Conservation (phyloP, 2,329 filamentous ascomycete species). For the Aspergillus pseudotamarii region DNA sequence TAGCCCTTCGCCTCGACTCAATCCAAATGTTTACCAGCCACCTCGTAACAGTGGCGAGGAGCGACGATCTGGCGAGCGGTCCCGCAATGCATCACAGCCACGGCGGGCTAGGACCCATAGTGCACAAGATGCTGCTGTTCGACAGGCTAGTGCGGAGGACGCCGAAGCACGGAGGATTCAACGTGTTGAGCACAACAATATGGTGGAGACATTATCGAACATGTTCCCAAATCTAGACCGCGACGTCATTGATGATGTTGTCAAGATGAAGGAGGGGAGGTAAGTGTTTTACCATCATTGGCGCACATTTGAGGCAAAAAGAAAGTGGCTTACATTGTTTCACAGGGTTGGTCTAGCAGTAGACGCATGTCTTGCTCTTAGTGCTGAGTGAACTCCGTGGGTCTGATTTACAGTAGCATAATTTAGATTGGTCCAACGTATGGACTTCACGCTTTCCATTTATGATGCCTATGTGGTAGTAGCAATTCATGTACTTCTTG, state of each 20-base stretch:
- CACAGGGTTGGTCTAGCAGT: constrained; percentile 79
- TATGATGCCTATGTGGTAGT: not conserved
- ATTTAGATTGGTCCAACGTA: not conserved
- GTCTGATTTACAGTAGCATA: constrained; percentile 14
- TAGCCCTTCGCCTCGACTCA: constrained; percentile 54
- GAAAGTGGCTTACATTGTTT: constrained; percentile 17
- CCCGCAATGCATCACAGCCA: constrained; percentile 26
- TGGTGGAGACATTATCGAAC: constrained; percentile 89
- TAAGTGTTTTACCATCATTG: constrained; percentile 50
- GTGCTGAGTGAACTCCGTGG: constrained; percentile 39
- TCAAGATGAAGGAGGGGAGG: constrained; percentile 93
- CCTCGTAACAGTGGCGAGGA: constrained; percentile 44
- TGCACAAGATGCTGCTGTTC: constrained; percentile 83
- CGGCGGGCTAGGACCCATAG: constrained; percentile 54
- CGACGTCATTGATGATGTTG: constrained; percentile 95
- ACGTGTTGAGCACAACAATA: constrained; percentile 80
- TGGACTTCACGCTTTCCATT: not conserved
- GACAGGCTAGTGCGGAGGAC: constrained; percentile 86
- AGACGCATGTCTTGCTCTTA: constrained; percentile 78
- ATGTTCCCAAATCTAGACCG: constrained; percentile 97
- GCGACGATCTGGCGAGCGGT: constrained; percentile 30
- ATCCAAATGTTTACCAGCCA: constrained; percentile 49
- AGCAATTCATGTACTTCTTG: constrained; percentile 10
- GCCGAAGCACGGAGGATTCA: constrained; percentile 85
- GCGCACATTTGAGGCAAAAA: not conserved